Percentiles rank a stretch among this genome's conserved stretches.
Evolutionary conservation across 768 basidiomycete genomes (phyloP).

Genomic region (Podaxis sp.): DNA sequence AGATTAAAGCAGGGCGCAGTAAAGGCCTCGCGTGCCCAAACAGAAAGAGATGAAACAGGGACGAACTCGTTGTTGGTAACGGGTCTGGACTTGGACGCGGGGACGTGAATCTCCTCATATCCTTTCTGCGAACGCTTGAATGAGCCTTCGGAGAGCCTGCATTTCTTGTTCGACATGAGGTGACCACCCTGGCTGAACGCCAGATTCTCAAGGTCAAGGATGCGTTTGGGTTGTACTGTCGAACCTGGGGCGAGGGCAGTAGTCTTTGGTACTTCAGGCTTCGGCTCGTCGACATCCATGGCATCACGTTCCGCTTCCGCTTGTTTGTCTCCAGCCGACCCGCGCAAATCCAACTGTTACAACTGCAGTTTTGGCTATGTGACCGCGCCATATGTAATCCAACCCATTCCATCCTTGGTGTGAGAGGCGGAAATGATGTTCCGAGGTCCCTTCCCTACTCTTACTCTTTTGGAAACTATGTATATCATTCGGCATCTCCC

Average conservation of each 20-base stretch:
- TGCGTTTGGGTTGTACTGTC: slow-evolving; percentile 79
- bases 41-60: slow-evolving; percentile 68
- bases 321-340: slow-evolving; percentile 80
- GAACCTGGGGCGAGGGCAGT: slow-evolving; percentile 88
- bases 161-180: slow-evolving; percentile 98
- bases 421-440: too few relatives aligned
- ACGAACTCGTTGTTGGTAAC: slow-evolving; percentile 67
- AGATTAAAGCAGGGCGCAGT: slow-evolving; percentile 80
- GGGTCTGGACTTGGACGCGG: slow-evolving; percentile 81
- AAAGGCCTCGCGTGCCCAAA: slow-evolving; percentile 89
- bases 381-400: too few relatives aligned
- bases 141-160: slow-evolving; percentile 94
- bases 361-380: too few relatives aligned
- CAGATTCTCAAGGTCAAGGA: slow-evolving; percentile 89
- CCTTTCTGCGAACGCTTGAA: slow-evolving; percentile 97
- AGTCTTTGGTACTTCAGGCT: slow-evolving; percentile 67
- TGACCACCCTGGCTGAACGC: slow-evolving; percentile 95
- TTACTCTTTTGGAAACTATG: background rate
- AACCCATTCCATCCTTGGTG: too few relatives aligned
- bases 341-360: slow-evolving; percentile 92
- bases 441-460: too few relatives aligned
- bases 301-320: slow-evolving; percentile 45
- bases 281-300: slow-evolving; percentile 76
- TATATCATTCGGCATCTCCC: background rate
- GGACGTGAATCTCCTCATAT: slow-evolving; percentile 97